phyloP scores from a whole-genome alignment of 2,329 filamentous ascomycete species.

The Pyrenochaeta sp. region DNA sequence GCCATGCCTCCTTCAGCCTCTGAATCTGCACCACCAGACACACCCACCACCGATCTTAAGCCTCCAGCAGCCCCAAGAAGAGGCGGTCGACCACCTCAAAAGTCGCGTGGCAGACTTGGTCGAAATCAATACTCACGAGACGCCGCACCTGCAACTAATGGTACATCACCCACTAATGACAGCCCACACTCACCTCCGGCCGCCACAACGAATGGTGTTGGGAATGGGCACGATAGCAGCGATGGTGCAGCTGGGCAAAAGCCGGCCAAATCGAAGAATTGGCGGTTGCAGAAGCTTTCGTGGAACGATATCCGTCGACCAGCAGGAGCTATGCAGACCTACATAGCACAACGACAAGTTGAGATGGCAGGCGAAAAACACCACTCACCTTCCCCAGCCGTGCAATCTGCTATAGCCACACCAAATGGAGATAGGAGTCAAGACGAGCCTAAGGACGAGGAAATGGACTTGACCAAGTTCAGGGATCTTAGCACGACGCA shows the following conservation, averaged over 20 bases:
- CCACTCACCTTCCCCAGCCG: conserved; percentile 31
- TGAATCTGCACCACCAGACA: conserved; percentile 39
- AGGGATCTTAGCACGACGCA: conserved; percentile 79
- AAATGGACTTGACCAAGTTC: conserved; percentile 60
- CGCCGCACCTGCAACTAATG: conserved; percentile 42
- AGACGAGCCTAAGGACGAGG: conserved; percentile 53
- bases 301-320: conserved; percentile 90
- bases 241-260: conserved; percentile 63
- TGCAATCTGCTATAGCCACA: conserved; percentile 26
- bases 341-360: conserved; percentile 87
- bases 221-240: conserved; percentile 60
- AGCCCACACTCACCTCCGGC: conserved; percentile 42
- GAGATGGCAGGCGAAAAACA: conserved; percentile 74
- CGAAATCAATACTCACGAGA: conserved; percentile 51
- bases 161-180: conserved; percentile 43
- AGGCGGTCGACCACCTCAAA: conserved; percentile 46
- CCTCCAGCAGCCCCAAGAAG: conserved; percentile 41
- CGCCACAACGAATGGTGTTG: conserved; percentile 40
- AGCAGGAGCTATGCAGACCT: conserved; percentile 84
- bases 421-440: conserved; percentile 32
- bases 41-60: conserved; percentile 32
- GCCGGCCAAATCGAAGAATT: conserved; percentile 67
- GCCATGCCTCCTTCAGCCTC: conserved; percentile 26
- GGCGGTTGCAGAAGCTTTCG: conserved; percentile 69
- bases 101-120: conserved; percentile 44